Conservation (phyloP, 495 filamentous ascomycete genomes). For the Xylaria castorea region DNA sequence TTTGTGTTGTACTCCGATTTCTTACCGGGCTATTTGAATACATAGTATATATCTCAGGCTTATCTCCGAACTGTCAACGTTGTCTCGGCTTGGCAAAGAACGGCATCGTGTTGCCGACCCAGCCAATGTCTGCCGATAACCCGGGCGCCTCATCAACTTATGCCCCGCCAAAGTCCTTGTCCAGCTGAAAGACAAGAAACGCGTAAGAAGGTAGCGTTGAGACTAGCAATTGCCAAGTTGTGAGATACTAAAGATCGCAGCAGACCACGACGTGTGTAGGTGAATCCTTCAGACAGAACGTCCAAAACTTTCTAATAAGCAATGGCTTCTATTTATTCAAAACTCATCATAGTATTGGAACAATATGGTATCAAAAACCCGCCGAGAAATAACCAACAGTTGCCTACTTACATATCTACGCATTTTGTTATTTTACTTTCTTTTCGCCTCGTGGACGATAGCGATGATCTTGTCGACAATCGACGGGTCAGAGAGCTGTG, state of each 20-base stretch:
- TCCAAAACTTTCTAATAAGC: background rate
- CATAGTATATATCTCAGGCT: background rate
- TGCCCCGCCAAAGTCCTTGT: background rate
- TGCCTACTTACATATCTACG: slow-evolving; percentile 9
- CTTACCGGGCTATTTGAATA: background rate
- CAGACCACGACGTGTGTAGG: background rate
- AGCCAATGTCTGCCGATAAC: background rate
- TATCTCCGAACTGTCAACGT: background rate
- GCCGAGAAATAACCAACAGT: slow-evolving; percentile 20
- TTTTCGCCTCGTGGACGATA: slow-evolving; percentile 68
- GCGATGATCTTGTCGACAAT: slow-evolving; percentile 90
- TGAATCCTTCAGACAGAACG: background rate
- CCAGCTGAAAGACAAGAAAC: background rate
- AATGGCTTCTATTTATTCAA: slow-evolving; percentile 17
- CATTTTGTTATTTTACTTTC: slow-evolving; percentile 48
- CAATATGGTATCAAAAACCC: slow-evolving; percentile 32
- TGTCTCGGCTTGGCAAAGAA: background rate
- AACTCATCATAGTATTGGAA: slow-evolving; percentile 21
- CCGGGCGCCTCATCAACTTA: background rate
- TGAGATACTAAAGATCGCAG: background rate
- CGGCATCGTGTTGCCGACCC: background rate
- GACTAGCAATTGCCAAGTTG: background rate
- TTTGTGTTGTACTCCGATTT: background rate
- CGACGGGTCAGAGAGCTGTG: slow-evolving; percentile 84
- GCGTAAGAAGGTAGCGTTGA: background rate